Conservation (phyloP, 2,329 filamentous ascomycete species). For the Geoglossum cookeanum region DNA sequence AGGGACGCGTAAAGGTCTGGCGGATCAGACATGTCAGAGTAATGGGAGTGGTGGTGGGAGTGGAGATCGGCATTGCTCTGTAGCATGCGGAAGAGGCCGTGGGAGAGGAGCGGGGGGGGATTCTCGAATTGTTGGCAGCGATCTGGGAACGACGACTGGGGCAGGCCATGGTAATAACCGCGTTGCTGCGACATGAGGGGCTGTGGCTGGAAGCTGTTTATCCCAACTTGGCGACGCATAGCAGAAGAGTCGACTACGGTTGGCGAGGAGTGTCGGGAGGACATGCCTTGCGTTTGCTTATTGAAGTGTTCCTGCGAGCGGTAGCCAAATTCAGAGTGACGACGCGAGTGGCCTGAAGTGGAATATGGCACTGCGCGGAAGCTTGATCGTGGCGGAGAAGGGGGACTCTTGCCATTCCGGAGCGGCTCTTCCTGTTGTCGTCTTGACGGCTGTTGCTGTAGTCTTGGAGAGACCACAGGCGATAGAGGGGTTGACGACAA, state of each 20-base stretch:
- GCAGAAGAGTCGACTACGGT: slow-evolving; percentile 26
- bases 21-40: slow-evolving; percentile 53
- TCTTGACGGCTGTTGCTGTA: slow-evolving; percentile 21
- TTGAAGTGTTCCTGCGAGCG: slow-evolving; percentile 40
- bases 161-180: slow-evolving; percentile 32
- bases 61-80: slow-evolving; percentile 57
- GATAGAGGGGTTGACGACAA: slow-evolving; percentile 51
- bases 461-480: slow-evolving; percentile 48
- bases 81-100: slow-evolving; percentile 53
- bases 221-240: slow-evolving; percentile 28
- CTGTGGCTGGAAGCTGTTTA: slow-evolving; percentile 34
- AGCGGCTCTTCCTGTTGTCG: slow-evolving; percentile 35
- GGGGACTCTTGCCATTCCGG: slow-evolving; percentile 43
- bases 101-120: slow-evolving; percentile 41
- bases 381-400: slow-evolving; percentile 43
- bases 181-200: slow-evolving; percentile 35
- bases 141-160: slow-evolving; percentile 28
- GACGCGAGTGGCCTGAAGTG: slow-evolving; percentile 31
- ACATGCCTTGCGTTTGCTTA: slow-evolving; percentile 33
- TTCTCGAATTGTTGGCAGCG: slow-evolving; percentile 35
- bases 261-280: slow-evolving; percentile 33
- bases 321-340: slow-evolving; percentile 42
- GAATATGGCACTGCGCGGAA: slow-evolving; percentile 52
- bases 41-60: slow-evolving; percentile 40
- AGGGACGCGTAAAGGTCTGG: slow-evolving; percentile 61